Percentiles rank a stretch among this genome's conserved stretches.
Conservation (phyloP, 1,284 basidiomycete genomes). For the Irpex sp. region DNA sequence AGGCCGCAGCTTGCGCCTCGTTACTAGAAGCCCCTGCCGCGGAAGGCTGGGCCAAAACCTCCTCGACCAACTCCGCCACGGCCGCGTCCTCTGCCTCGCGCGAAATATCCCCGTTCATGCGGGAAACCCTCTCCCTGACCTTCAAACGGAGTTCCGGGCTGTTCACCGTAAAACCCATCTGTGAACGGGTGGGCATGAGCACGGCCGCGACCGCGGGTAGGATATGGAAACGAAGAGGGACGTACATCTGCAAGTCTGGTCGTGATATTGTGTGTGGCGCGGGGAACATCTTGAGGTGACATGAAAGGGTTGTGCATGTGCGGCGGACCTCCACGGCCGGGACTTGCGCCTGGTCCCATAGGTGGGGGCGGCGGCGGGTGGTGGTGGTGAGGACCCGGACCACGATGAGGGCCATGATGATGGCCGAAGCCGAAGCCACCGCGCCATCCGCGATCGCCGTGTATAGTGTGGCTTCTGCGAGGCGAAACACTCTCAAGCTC, state of each 20-base stretch:
- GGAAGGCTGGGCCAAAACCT: constrained; percentile 26
- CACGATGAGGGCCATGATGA: background rate
- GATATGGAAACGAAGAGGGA: constrained; percentile 1
- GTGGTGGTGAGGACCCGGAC: background rate
- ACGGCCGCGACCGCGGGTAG: background rate
- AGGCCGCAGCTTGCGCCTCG: background rate
- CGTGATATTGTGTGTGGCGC: constrained; percentile 17
- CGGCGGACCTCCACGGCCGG: background rate
- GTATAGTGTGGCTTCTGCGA: constrained; percentile 25
- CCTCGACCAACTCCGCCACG: constrained; percentile 61
- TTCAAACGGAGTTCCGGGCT: constrained; percentile 50
- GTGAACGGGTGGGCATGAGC: constrained; percentile 14
- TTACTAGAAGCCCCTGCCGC: background rate
- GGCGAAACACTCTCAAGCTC: constrained; percentile 50
- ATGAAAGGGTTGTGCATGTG: constrained; percentile 11
- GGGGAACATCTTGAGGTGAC: constrained; percentile 5
- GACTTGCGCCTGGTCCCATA: constrained; percentile 3
- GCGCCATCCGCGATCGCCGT: constrained; percentile 16
- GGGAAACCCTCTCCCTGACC: constrained; percentile 48
- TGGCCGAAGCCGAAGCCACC: background rate
- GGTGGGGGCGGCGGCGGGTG: constrained; percentile 2
- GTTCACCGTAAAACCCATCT: constrained; percentile 70
- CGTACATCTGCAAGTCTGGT: constrained; percentile 22
- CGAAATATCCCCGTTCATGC: constrained; percentile 42
- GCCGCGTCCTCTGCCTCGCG: constrained; percentile 30